Evolutionary conservation across 1,139 yeast genomes (phyloP).

Genomic region (Suhomyces chickasaworum): DNA sequence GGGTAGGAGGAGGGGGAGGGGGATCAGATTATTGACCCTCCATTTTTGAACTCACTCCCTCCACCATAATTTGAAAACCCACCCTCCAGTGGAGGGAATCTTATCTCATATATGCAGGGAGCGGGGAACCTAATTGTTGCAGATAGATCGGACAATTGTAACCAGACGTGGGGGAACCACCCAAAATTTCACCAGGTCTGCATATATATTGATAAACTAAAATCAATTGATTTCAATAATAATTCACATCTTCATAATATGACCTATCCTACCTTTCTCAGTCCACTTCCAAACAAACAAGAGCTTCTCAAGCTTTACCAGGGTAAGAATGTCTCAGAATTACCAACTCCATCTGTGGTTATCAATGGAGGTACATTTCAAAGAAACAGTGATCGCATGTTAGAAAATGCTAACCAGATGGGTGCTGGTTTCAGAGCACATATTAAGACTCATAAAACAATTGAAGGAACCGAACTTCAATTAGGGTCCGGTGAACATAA

Average conservation of each 20-base stretch:
- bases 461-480: constrained; percentile 38
- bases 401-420: constrained; percentile 29
- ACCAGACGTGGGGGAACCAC: background rate
- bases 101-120: background rate
- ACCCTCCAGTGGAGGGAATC: background rate
- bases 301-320: constrained; percentile 25
- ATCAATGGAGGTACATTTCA: constrained; percentile 36
- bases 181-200: background rate
- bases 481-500: constrained; percentile 25
- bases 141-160: background rate
- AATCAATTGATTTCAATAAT: background rate
- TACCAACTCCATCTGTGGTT: constrained; percentile 61
- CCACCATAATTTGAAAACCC: background rate
- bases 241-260: background rate
- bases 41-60: background rate
- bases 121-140: background rate
- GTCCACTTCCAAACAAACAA: constrained; percentile 27
- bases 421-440: constrained; percentile 60
- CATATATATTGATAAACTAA: background rate
- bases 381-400: constrained; percentile 35
- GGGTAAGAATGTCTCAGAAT: constrained; percentile 29
- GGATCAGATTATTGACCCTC: background rate
- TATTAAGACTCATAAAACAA: constrained; percentile 71
- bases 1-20: no score
- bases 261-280: constrained; percentile 16